Percentiles rank a stretch among this genome's conserved stretches.
Conservation (phyloP, 2,329 filamentous ascomycete species). For the Pseudogymnoascus sp. region DNA sequence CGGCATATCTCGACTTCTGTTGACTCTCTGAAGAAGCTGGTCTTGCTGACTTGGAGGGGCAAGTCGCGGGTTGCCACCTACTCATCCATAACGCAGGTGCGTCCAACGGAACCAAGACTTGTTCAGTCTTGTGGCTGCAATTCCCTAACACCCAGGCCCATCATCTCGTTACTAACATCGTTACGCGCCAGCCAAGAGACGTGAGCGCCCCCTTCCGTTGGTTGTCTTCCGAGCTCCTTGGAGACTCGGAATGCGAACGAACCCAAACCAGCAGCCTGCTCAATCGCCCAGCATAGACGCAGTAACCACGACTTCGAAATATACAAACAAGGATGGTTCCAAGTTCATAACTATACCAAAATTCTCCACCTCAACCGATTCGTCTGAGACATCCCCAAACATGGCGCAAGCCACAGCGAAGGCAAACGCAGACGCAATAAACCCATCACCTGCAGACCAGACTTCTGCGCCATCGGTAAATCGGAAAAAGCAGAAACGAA, state of each 20-base stretch:
- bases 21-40: constrained; percentile 4
- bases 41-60: constrained; percentile 7
- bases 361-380: constrained; percentile 38
- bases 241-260: constrained; percentile 40
- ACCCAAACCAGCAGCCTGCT: constrained; percentile 42
- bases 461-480: constrained; percentile 53
- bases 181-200: neutral
- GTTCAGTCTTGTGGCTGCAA: neutral
- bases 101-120: neutral
- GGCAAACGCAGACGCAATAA: constrained; percentile 23
- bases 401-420: constrained; percentile 28
- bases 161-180: neutral
- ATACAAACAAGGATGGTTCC: constrained; percentile 60
- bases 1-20: neutral
- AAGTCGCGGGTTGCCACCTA: constrained; percentile 7
- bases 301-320: constrained; percentile 44
- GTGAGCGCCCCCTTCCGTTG: neutral
- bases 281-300: constrained; percentile 45
- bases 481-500: constrained; percentile 90
- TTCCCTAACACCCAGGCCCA: neutral
- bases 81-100: constrained; percentile 5
- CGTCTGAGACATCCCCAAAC: constrained; percentile 46
- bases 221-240: constrained; percentile 8
- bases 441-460: constrained; percentile 23
- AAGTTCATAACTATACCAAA: constrained; percentile 62